phyloP scores from a whole-genome alignment of 352 stramenopile genomes.

The Phytophthora europaea region DNA sequence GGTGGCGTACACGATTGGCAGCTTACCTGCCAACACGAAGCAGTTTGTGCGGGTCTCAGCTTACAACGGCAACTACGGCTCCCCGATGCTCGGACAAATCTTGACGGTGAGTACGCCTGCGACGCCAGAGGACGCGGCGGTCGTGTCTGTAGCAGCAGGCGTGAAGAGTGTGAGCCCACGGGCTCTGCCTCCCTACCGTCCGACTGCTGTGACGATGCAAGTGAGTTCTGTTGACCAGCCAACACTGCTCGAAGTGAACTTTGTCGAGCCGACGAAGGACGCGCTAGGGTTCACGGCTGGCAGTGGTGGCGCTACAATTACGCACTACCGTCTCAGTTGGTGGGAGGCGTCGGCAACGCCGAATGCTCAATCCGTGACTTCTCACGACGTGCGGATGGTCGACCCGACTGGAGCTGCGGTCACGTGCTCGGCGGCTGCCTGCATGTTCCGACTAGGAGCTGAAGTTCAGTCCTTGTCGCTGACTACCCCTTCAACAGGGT shows the following conservation, averaged over 20 bases:
- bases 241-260: conserved; percentile 83
- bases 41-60: conserved; percentile 93
- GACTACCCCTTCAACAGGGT: conserved; percentile 64
- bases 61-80: conserved; percentile 89
- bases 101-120: conserved; percentile 36
- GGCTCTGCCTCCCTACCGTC: conserved; percentile 73
- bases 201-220: conserved; percentile 74
- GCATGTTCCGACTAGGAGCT: conserved; percentile 91
- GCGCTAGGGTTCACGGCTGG: conserved; percentile 65
- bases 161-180: conserved; percentile 53
- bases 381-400: conserved; percentile 69
- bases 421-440: conserved; percentile 56
- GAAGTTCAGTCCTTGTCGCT: conserved; percentile 93
- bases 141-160: conserved; percentile 15
- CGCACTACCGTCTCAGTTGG: conserved; percentile 73
- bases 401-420: conserved; percentile 27
- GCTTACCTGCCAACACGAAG: conserved; percentile 73
- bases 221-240: conserved; percentile 81
- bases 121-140: conserved; percentile 19
- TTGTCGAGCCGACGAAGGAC: conserved; percentile 76
- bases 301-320: conserved; percentile 69
- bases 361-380: conserved; percentile 48
- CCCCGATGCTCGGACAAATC: conserved; percentile 62
- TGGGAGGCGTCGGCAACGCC: conserved; percentile 49
- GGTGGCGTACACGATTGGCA: conserved; percentile 82